phyloP scores from a whole-genome alignment of 2,329 filamentous ascomycete species.

The Diaporthe australafricana region DNA sequence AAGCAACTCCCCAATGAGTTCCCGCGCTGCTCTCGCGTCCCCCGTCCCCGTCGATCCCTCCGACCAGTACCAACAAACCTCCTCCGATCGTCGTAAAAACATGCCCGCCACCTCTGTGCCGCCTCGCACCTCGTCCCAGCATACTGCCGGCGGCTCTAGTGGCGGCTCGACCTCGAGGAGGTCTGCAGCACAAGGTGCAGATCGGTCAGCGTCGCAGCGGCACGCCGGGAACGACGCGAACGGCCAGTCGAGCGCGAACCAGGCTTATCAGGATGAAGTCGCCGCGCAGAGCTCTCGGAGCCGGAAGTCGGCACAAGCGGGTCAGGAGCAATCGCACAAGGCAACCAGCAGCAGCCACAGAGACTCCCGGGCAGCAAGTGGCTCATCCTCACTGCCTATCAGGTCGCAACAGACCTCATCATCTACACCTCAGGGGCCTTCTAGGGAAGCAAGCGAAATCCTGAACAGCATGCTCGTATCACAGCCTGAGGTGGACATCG shows the following conservation, averaged over 20 bases:
- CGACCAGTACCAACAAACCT: slow-evolving; percentile 55
- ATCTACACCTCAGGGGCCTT: slow-evolving; percentile 68
- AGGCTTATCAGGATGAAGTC: slow-evolving; percentile 47
- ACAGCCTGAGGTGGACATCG: slow-evolving; percentile 79
- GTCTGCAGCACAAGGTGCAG: slow-evolving; percentile 45
- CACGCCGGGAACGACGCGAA: slow-evolving; percentile 46
- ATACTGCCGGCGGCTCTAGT: slow-evolving; percentile 50
- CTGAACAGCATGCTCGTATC: slow-evolving; percentile 82
- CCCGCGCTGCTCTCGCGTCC: slow-evolving; percentile 58
- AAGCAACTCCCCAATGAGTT: slow-evolving; percentile 58
- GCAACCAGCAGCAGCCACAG: slow-evolving; percentile 51
- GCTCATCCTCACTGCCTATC: slow-evolving; percentile 56
- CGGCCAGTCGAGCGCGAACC: slow-evolving; percentile 49
- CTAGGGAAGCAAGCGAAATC: slow-evolving; percentile 82
- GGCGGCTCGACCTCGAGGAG: slow-evolving; percentile 57
- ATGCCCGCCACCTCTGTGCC: slow-evolving; percentile 81
- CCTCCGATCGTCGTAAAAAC: slow-evolving; percentile 66
- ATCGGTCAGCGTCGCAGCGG: slow-evolving; percentile 32
- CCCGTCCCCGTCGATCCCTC: slow-evolving; percentile 52
- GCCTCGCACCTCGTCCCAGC: slow-evolving; percentile 82
- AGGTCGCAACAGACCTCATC: slow-evolving; percentile 59
- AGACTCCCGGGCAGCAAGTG: slow-evolving; percentile 48
- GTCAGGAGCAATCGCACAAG: slow-evolving; percentile 54
- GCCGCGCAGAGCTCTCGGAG: slow-evolving; percentile 52
- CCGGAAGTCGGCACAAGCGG: slow-evolving; percentile 51